These are phyloP conservation scores for Phytophthora kernoviae DNA, from an alignment of 352 stramenopile genomes.

Conservation along the genomic window DNA sequence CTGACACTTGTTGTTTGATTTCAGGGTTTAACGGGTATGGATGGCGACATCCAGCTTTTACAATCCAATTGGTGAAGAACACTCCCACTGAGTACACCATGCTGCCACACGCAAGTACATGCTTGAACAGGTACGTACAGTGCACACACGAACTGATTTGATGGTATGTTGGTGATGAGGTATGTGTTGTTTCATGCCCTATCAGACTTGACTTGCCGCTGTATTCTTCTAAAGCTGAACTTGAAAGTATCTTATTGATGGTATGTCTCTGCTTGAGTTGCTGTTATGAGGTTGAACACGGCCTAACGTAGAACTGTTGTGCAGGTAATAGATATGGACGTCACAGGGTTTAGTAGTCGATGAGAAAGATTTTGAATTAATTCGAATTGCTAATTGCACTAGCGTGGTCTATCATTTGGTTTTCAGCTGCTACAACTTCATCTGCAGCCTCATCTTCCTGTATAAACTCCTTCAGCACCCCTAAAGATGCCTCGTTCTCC, in stretches of 20 bases:
- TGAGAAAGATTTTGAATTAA: slow-evolving; percentile 30
- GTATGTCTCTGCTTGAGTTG: slow-evolving; percentile 41
- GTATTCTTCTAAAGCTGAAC: slow-evolving; percentile 85
- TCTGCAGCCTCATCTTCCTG: slow-evolving; percentile 22
- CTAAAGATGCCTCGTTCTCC: slow-evolving; percentile 65
- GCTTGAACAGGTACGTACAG: slow-evolving; percentile 69
- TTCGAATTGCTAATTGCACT: slow-evolving; percentile 24
- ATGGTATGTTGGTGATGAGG: slow-evolving; percentile 4
- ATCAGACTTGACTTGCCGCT: slow-evolving; percentile 75
- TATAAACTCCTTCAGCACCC: slow-evolving; percentile 64
- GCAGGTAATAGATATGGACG: slow-evolving; percentile 74
- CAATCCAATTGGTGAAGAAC: slow-evolving; percentile 64
- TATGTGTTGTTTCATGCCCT: slow-evolving; percentile 9
- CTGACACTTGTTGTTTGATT: neutral
- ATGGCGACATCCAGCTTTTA: slow-evolving; percentile 79
- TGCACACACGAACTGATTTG: neutral
- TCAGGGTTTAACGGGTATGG: slow-evolving; percentile 73
- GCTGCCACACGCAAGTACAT: slow-evolving; percentile 80
- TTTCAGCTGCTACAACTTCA: slow-evolving; percentile 20
- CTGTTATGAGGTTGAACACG: neutral
- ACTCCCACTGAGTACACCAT: slow-evolving; percentile 52
- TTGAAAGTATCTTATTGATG: slow-evolving; percentile 93
- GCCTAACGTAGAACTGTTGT: slow-evolving; percentile 6
- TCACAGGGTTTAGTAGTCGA: slow-evolving; percentile 79
- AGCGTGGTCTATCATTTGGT: slow-evolving; percentile 16